Percentiles rank a stretch among this genome's conserved stretches.
Evolutionary conservation across 163 green algal species (phyloP).

Genomic region (Chloromonas sp.): DNA sequence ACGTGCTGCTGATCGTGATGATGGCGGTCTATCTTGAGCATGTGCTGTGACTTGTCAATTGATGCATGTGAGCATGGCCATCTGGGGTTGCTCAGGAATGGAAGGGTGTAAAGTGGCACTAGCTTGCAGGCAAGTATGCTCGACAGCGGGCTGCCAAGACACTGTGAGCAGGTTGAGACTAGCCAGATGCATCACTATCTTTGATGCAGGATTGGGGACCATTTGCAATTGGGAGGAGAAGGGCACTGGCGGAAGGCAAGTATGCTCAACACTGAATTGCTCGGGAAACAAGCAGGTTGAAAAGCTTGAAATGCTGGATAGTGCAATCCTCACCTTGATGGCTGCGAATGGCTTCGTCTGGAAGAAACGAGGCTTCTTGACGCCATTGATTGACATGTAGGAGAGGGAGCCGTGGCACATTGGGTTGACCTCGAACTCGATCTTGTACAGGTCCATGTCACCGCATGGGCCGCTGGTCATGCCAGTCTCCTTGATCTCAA

Average conservation of each 20-base stretch:
- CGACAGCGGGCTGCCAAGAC: no score
- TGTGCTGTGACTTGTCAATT: no score
- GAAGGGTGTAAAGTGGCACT: no score
- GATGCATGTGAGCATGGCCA: no score
- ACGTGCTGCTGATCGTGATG: no score
- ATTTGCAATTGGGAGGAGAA: background rate
- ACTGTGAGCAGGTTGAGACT: no score
- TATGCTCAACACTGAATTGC: no score
- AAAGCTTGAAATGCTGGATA: background rate
- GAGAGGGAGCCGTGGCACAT: conserved; percentile 9
- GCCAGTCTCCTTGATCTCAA: conserved; percentile 3
- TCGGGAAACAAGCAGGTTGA: no score
- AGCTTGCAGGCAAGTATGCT: no score
- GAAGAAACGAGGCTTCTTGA: conserved; percentile 14
- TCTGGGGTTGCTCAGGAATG: no score
- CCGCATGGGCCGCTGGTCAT: conserved; percentile 8
- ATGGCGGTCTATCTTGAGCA: no score
- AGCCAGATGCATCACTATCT: background rate
- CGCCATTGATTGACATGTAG: conserved; percentile 19
- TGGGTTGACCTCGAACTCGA: conserved; percentile 19
- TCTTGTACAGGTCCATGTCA: conserved; percentile 28
- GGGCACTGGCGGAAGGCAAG: no score
- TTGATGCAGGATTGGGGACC: background rate
- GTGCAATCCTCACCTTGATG: conserved; percentile 18
- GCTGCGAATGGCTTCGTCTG: conserved; percentile 7